Base-by-base conservation (phyloP, 2,329 filamentous ascomycete species). In the Stemphylium beticola region DNA sequence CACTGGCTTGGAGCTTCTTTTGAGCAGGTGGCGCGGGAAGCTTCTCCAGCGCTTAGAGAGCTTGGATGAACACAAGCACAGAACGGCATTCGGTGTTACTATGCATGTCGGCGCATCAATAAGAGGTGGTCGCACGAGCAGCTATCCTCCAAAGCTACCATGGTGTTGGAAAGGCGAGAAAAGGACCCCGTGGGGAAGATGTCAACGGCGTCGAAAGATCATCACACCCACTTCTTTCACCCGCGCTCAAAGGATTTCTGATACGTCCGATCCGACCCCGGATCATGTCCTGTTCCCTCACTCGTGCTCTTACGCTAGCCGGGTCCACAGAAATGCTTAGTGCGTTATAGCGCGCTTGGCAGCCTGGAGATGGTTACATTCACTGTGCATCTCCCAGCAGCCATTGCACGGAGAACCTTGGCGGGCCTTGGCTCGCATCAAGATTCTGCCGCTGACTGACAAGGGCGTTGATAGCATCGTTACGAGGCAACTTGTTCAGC, bases 361-460 rank as follows among this genome's bases (percentile, higher is more conserved):
- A 49, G 36, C 22, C 59, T 47, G 26, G 43, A 57, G 47, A 53
- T 50, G 61, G 68, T 68, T 69, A 63, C 68, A 68, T 65, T 46
- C 36, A 45, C 34, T 49, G 45, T 42, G 18, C 39, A 33, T 50
- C 39, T 40, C 48, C 55, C 59, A 59, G 55, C 55, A 66, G 57
- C 57, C 61, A 55, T 57, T 61, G 44, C 55, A 64, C 60, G 59
- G 54, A 58, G 60, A 51, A 58, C 37, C 70, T 73, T 70, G 69
- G 69, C 69, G 58, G 42, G 33, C 52, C 69, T 73, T 72, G 72
- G 71, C 69, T 52, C 40, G 51, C 61, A 61, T 60, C 64, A 57
- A 62, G 61, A 60, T 40, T 58, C 56, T 58, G 49, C 64, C 58
- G 47, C 57, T 67, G 56, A 49, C 57, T 62, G 54, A 53, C 57